Conservation (phyloP, 108 stramenopile species). For the Stephanodiscus minutulus region DNA sequence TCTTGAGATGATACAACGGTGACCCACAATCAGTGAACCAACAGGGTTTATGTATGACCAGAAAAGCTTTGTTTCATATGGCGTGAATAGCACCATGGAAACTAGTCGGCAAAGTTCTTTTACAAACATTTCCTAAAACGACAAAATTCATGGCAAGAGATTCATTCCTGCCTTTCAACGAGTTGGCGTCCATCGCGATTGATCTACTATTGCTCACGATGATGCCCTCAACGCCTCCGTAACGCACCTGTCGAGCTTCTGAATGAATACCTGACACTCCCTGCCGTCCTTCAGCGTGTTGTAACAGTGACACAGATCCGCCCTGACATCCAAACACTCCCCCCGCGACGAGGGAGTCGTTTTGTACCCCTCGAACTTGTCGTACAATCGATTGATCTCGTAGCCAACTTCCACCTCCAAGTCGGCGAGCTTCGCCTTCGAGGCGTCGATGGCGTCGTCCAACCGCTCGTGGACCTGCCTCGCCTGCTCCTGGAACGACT, state of each 20-base stretch:
- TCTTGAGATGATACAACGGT: no score
- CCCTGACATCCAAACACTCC: conserved; percentile 36
- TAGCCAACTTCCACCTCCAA: conserved; percentile 22
- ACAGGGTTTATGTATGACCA: no score
- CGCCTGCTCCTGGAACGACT: conserved; percentile 24
- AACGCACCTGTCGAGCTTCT: conserved; percentile 44
- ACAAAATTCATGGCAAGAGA: neutral
- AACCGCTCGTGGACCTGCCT: conserved; percentile 28
- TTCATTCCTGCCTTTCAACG: neutral
- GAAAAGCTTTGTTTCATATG: no score
- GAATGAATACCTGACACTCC: conserved; percentile 46
- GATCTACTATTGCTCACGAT: neutral
- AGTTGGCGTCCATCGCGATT: no score
- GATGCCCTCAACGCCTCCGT: conserved; percentile 23
- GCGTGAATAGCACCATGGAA: no score
- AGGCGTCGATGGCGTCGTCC: conserved; percentile 27
- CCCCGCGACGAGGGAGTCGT: conserved; percentile 3
- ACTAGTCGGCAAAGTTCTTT: neutral
- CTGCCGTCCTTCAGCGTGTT: conserved; percentile 32
- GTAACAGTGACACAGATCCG: conserved; percentile 35
- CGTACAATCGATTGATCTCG: conserved; percentile 34
- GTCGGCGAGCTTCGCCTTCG: conserved; percentile 26
- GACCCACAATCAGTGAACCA: no score
- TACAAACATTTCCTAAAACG: neutral
- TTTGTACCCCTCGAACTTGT: conserved; percentile 29